Evolutionary conservation across 805 yeast species (phyloP), one percentile per base, ranked within the genome.

Genomic region (Myxozyma sirexii): DNA sequence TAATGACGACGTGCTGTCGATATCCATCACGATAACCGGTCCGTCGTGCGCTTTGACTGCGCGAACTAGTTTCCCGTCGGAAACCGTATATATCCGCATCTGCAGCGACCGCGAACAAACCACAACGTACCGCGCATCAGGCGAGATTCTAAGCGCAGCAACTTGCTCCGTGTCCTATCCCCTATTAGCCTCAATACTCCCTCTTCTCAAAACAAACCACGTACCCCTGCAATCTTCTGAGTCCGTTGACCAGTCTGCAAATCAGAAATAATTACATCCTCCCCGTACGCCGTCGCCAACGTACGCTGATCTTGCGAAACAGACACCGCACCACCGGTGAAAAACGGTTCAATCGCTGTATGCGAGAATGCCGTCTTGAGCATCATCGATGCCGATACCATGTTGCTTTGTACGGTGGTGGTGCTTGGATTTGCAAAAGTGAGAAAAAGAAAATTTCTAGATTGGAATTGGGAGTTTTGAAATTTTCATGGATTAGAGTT

Each of bases 71-170:
- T 62, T 63, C 44, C 77, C 70, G 61, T 54, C 60, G 8, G 72
- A 67, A 24, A 37, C 33, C 5, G 37, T 4, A 70, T 83, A 88
- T 0, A 92, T 79, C 54, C 86, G 82, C 66, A 94, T 79, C 71
- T 88, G 90, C 69, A 90, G 92, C 1, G 96, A 87, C 69, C 91
- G 90, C 0, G 96, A 87, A 12, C 89, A 83, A 19, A 85, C 83
- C 1, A 91, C 90, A 33, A 94, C 71, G 52, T 77, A 80, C 38
- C 74, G 68, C 0, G 90, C 94, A 71, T 91, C 90, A 1, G 96
- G 90, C 0, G 97, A 82, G 2, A 94, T 68, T 54, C 82, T 83
- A 44, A 94, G 72, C 4, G 88, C 84, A 0, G 97, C 90, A 47
- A 94, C 78, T 53, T 80, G 78, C 66, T 87, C 90, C 41, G 90